Evolutionary conservation across 306 rosid species (phyloP).

Genomic region (Vigna radiata): DNA sequence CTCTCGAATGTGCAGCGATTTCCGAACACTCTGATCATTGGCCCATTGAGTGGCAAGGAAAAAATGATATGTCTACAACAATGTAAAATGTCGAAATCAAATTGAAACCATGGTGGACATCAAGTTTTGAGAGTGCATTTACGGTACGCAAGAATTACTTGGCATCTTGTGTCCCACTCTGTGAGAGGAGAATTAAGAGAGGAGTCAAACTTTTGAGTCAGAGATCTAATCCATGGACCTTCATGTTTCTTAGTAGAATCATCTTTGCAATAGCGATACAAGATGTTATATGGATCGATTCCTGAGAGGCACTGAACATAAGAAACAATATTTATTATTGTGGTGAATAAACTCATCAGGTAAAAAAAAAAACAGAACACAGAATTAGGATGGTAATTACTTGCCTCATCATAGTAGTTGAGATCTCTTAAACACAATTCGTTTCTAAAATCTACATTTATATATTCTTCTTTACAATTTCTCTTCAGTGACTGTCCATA

Average conservation of each 20-base stretch:
- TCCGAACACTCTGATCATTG: conserved; percentile 41
- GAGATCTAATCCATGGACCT: conserved; percentile 41
- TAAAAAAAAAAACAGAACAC: background rate
- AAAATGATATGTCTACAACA: conserved; percentile 36
- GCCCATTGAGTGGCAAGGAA: conserved; percentile 41
- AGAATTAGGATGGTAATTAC: conserved; percentile 7
- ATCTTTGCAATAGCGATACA: conserved; percentile 47
- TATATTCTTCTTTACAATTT: conserved; percentile 59
- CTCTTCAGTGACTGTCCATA: conserved; percentile 54
- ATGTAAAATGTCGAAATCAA: conserved; percentile 6
- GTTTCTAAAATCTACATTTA: conserved; percentile 42
- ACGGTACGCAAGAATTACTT: conserved; percentile 39
- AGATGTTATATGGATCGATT: conserved; percentile 33
- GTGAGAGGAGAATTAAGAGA: conserved; percentile 26
- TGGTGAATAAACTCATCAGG: background rate
- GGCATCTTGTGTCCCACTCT: conserved; percentile 47
- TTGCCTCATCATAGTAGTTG: conserved; percentile 40
- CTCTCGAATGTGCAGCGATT: conserved; percentile 48
- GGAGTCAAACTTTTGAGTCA: conserved; percentile 25
- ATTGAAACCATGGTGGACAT: background rate
- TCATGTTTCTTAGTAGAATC: conserved; percentile 27
- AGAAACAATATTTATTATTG: background rate
- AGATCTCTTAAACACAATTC: conserved; percentile 48
- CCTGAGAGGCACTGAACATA: conserved; percentile 53
- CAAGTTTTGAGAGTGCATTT: background rate